Percentiles rank a stretch among this genome's conserved stretches.
Evolutionary conservation across 257 asterid genomes (phyloP).

Genomic region (Solanum infundibuliforme): DNA sequence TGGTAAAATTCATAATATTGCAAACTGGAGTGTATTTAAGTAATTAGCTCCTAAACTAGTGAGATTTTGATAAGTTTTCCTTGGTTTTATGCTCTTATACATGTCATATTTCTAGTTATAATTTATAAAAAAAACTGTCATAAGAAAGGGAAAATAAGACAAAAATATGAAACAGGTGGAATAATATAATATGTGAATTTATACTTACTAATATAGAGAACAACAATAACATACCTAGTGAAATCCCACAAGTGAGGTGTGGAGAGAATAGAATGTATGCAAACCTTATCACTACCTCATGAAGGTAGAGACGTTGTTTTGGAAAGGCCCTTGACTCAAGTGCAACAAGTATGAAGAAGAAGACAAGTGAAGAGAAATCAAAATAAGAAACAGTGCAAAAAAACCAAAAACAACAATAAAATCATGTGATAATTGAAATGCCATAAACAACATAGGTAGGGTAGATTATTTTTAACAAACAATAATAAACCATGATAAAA

Average conservation of each 20-base stretch:
- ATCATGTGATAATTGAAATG: neutral
- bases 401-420: neutral
- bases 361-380: neutral
- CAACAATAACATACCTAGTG: too few relatives aligned
- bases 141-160: neutral
- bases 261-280: neutral
- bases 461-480: neutral
- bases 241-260: neutral
- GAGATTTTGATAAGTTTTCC: neutral
- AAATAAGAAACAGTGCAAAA: neutral
- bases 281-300: neutral
- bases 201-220: neutral
- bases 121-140: neutral
- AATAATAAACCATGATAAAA: neutral
- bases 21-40: neutral
- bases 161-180: neutral
- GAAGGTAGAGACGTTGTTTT: neutral
- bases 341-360: neutral
- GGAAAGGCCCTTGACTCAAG: neutral
- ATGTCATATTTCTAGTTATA: too few relatives aligned
- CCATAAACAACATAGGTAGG: neutral
- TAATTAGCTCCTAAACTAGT: neutral
- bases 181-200: neutral
- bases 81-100: neutral
- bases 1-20: too few relatives aligned